Evolutionary conservation across 2,329 filamentous ascomycete species (phyloP), one percentile per base, ranked within the genome.

Genomic region (Colletotrichum sp.): DNA sequence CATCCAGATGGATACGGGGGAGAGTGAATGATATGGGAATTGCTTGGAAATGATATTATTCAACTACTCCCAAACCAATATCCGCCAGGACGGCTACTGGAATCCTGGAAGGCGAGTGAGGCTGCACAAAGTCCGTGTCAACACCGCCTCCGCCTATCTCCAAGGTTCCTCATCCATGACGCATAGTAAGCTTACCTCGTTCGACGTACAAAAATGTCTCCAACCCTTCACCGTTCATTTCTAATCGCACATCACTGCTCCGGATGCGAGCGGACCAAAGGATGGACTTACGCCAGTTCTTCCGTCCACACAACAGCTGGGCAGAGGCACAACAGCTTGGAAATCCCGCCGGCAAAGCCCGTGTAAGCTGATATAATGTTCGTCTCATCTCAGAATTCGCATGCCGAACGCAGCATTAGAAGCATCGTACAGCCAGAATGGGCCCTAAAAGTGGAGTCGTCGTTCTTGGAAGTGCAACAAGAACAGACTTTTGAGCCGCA

Each of bases 51-150:
- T 52, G n/a, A 8, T 24, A 5, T 0, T 52, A 7, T 52, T 0
- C 44, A 52, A 52, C 3, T 0, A 0, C 6, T 21, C 10, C n/a
- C n/a, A 52, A 13, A 8, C n/a, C 0, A 6, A 8, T 21, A 8
- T 3, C 44, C 6, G 10, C 10, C 0, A 21, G n/a, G 44, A 52
- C 6, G 44, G 44, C 44, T 52, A 52, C 44, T 52, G n/a, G n/a
- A 52, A 52, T 2, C n/a, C 44, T 3, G 10, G 5, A 52, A 13
- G 10, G 10, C 18, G 5, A 52, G 10, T 52, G 12, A 52, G 44
- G 44, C 44, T 52, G 8, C 44, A 52, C 44, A 52, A 52, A 8
- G 44, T 52, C 44, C 44, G 44, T 52, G 2, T 3, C 3, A 24
- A 24, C 44, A 52, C 44, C 2, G 44, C 44, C 10, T 21, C 44